Base-by-base conservation (phyloP, 352 stramenopile genomes). In the Globisporangium recalcitrans region DNA sequence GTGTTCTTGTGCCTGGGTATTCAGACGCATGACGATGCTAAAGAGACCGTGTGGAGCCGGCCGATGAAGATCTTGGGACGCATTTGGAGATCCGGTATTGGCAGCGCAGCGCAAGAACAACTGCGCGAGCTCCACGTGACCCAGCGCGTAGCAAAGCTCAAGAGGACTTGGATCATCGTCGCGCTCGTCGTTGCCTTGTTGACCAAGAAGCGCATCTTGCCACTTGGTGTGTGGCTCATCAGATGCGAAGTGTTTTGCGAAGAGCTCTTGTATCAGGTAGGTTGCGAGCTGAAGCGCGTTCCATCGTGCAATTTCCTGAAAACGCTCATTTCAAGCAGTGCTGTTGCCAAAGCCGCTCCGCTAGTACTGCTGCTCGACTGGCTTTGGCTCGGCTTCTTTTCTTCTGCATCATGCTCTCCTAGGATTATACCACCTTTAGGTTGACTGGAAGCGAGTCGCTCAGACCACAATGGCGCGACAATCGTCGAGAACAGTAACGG, bases 271-370 rank as follows among this genome's bases (percentile, higher is more conserved):
- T 0, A 58, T 16, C 19, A 58, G 1, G 9, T 55, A 68, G 2
- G 27, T 49, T 7, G 56, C 46, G 4, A 82, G 19, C 1, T n/a
- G 27, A 29, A 73, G 13, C 5, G 74, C 70, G 62, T 86, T 83
- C 70, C 71, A 85, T 4, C 65, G 65, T 6, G 63, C 71, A 11
- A 74, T 57, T 9, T 31, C 19, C 21, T 70, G 60, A 19, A 31
- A 11, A 78, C 24, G 1, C 4, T 11, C 0, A 32, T 48, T 0
- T 31, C 11, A 14, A 49, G 24, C 1, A 65, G 27, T 10, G 4
- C 19, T 13, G 29, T 29, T 55, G 40, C 62, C 6, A 52, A 32
- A 29, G 32, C 5, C 9, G 38, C 19, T 3, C 3, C 8, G 5
- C 5, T 22, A 21, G 16, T 22, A 16, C 19, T 8, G 16, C 16